Percentiles rank a stretch among this genome's conserved stretches.
Evolutionary conservation across 2,329 filamentous ascomycete species (phyloP).

Genomic region (Pyrenochaeta sp.): DNA sequence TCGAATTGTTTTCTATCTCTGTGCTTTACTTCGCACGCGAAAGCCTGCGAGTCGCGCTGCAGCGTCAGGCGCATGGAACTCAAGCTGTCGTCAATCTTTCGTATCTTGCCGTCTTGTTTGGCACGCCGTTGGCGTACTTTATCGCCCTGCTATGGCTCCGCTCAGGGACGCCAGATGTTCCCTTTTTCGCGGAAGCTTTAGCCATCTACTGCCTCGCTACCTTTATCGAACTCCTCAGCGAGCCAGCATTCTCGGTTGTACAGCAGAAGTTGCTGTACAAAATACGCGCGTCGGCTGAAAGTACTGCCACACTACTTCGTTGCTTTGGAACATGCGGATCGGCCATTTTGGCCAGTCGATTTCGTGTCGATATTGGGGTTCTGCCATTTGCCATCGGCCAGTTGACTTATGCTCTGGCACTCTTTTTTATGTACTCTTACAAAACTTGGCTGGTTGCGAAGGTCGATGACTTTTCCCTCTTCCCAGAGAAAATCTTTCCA

Average conservation of each 20-base stretch:
- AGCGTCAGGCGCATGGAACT: conserved; percentile 70
- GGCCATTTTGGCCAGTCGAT: conserved; percentile 69
- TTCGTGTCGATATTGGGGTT: conserved; percentile 70
- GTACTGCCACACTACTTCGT: conserved; percentile 78
- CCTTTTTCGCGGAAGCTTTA: conserved; percentile 69
- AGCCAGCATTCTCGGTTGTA: conserved; percentile 88
- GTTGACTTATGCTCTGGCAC: conserved; percentile 73
- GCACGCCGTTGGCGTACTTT: conserved; percentile 68
- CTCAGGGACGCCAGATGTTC: conserved; percentile 62
- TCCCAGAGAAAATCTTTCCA: conserved; percentile 57
- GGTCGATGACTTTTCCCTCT: conserved; percentile 72
- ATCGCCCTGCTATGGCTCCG: conserved; percentile 75
- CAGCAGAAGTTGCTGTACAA: conserved; percentile 83
- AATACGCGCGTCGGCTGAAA: conserved; percentile 82
- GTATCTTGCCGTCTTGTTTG: conserved; percentile 78
- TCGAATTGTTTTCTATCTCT: conserved; percentile 91
- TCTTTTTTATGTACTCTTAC: conserved; percentile 75
- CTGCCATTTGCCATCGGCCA: conserved; percentile 92
- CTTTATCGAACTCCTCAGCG: conserved; percentile 79
- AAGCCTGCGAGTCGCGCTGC: conserved; percentile 87
- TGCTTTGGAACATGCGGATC: conserved; percentile 77
- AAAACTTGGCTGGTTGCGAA: conserved; percentile 67
- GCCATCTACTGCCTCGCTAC: conserved; percentile 65
- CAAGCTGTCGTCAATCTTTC: conserved; percentile 90
- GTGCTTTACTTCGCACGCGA: conserved; percentile 96